Evolutionary conservation across 352 stramenopile genomes (phyloP), one percentile per base, ranked within the genome.

Genomic region (Globisporangium splendens): DNA sequence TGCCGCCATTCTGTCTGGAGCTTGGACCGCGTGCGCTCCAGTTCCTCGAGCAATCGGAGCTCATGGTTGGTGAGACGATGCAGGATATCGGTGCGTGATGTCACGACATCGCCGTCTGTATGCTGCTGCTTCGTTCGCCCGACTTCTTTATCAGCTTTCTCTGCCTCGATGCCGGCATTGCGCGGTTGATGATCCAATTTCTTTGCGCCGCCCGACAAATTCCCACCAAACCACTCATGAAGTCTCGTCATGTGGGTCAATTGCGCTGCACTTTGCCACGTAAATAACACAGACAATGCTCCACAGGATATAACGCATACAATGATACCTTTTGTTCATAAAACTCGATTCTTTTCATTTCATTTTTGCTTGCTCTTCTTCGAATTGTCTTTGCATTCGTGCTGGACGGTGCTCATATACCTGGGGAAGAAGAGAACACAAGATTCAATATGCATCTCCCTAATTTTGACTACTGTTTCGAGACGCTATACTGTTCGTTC

Each of bases 31-130:
- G 83, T 93, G 14, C 83, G 69, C 44, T 93, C 79, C n/a, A 93
- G 68, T 56, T 93, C 83, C 31, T 91, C 83, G 8, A 93, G 64
- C 48, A 93, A 59, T 7, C 81, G 77, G 17, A 90, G 62, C 42
- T 93, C 83, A 69, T 93, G 83, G 62, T 91, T 87, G 0, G 80
- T 90, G 13, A 93, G 69, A 0, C 81, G 77, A 42, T 86, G 75
- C 13, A 93, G 69, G 13, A 77, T 68, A 52, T 93, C 83, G 0
- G 83, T 81, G 52, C 84, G 75, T 5, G 79, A 73, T 7, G 79
- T 84, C 11, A 66, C 43, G 11, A 48, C 20, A 14, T 67, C n/a
- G 24, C 63, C 39, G 10, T 22, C 46, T 22, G 38, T 41, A 10
- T 8, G 57, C n/a, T 42, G 39, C 13, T 44, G 47, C 31, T 41